These are phyloP conservation scores for Penicillium psychrofluorescens DNA, from an alignment of 495 filamentous ascomycete genomes.

Conservation along the genomic window DNA sequence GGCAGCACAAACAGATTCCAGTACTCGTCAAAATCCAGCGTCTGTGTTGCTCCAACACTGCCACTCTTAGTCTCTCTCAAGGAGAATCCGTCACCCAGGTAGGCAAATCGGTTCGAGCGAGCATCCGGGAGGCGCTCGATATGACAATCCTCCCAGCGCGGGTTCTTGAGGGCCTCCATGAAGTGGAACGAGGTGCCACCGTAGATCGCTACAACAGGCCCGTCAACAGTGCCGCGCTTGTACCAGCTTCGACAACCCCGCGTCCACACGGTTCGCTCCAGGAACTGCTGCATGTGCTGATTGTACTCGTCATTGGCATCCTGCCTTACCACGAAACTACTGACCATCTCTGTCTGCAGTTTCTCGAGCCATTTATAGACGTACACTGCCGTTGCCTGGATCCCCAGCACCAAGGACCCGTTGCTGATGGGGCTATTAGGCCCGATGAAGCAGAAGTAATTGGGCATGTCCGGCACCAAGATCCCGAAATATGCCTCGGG, in stretches of 20 bases:
- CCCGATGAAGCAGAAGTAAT: no score
- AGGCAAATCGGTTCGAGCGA: slow-evolving; percentile 37
- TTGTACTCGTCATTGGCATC: no score
- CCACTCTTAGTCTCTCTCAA: slow-evolving; percentile 7
- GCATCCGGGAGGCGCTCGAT: slow-evolving; percentile 18
- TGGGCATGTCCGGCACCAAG: no score
- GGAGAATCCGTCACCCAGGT: slow-evolving; percentile 36
- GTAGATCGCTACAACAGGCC: slow-evolving; percentile 10
- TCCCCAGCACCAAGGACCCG: slow-evolving; percentile 17
- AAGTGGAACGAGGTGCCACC: slow-evolving; percentile 33
- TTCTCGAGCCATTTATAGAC: slow-evolving; percentile 30
- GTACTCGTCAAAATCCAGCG: slow-evolving; percentile 11
- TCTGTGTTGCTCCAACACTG: slow-evolving; percentile 6
- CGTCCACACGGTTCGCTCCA: slow-evolving; percentile 28
- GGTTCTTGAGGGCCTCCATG: slow-evolving; percentile 38
- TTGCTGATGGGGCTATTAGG: no score
- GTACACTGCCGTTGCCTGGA: slow-evolving; percentile 34
- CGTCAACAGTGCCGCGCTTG: slow-evolving; percentile 15
- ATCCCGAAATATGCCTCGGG: no score
- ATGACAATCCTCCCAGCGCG: slow-evolving; percentile 41
- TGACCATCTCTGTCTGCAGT: slow-evolving; percentile 22
- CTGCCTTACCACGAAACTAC: background rate
- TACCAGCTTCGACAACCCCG: slow-evolving; percentile 32
- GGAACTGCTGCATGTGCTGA: slow-evolving; percentile 22
- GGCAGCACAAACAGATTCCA: slow-evolving; percentile 11